Conservation (phyloP, 139 green algal genomes). For the Chlamydomonas schloesseri region DNA sequence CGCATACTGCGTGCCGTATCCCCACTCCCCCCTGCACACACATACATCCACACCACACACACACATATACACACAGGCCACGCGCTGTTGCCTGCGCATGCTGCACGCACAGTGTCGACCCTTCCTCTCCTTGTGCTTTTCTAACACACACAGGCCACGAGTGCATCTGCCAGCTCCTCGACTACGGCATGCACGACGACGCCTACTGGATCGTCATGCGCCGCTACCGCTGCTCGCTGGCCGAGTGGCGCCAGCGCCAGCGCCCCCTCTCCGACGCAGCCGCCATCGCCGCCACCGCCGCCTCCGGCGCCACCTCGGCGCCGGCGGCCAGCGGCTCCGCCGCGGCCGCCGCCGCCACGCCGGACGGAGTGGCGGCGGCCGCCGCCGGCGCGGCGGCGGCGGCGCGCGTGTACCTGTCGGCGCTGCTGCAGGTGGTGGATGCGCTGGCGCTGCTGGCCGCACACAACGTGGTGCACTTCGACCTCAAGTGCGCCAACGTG, state of each 20-base stretch:
- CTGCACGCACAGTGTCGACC: too few species aligned
- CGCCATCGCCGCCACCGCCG: not conserved
- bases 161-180: slow-evolving; percentile 69
- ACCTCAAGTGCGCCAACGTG: slow-evolving; percentile 92
- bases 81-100: too few species aligned
- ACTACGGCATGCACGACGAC: slow-evolving; percentile 79
- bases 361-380: not conserved
- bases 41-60: too few species aligned
- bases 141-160: slow-evolving; percentile 16
- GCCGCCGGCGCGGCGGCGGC: not conserved
- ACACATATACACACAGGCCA: too few species aligned
- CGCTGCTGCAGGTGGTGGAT: slow-evolving; percentile 60
- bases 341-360: not conserved
- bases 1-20: too few species aligned
- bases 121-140: too few species aligned
- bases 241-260: slow-evolving; percentile 70
- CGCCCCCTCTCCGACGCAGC: not conserved
- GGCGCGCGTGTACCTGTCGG: slow-evolving; percentile 26
- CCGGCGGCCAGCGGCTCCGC: not conserved
- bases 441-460: slow-evolving; percentile 60
- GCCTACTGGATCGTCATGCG: slow-evolving; percentile 79
- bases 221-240: slow-evolving; percentile 76
- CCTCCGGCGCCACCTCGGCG: not conserved
- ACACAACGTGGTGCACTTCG: slow-evolving; percentile 84
- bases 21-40: too few species aligned